Evolutionary conservation across 441 rosid genomes (phyloP), one percentile per base, ranked within the genome.

Genomic region (Adansonia rubrostipa): DNA sequence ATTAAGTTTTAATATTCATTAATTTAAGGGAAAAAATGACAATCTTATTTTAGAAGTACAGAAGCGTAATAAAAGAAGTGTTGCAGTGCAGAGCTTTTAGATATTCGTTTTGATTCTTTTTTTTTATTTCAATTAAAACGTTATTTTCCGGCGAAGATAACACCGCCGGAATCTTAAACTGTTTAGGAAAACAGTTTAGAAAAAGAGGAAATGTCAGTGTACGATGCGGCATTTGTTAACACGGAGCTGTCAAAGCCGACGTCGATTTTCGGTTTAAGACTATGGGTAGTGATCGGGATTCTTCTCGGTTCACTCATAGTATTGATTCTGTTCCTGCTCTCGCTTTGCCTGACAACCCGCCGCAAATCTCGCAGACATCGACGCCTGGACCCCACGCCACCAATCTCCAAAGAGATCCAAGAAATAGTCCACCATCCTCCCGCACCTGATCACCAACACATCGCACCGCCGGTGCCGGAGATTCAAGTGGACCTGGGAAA

Each of bases 251-350:
- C 99, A 5, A 92, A 92, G 81, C 92, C 86, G 13, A 95, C 99
- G 3, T 93, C 99, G 50, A 92, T 95, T 78, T 95, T 95, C 82
- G 99, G 99, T 11, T 93, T 95, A 66, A 88, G 91, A 6, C 84
- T 95, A 0, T 95, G 99, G 99, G 96, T 95, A 19, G 95, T 95
- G 2, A 92, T 95, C 76, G 98, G 96, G 61, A 93, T 95, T 85
- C 78, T 93, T 33, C 82, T 95, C 6, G 99, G 99, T 71, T 95
- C 98, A 68, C 79, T 92, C 28, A 87, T 95, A 61, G 96, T 92
- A 50, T 80, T 95, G n/a, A 83, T 94, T 44, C 93, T 95, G 54
- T 93, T 95, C 77, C 87, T 95, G 58, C 87, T 93, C 84, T 95
- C 99, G 20, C 93, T 95, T 66, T 95, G 99, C 82, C 65, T 95